Base-by-base conservation (phyloP, 2,329 filamentous ascomycete species). In the Fusarium irregulare region DNA sequence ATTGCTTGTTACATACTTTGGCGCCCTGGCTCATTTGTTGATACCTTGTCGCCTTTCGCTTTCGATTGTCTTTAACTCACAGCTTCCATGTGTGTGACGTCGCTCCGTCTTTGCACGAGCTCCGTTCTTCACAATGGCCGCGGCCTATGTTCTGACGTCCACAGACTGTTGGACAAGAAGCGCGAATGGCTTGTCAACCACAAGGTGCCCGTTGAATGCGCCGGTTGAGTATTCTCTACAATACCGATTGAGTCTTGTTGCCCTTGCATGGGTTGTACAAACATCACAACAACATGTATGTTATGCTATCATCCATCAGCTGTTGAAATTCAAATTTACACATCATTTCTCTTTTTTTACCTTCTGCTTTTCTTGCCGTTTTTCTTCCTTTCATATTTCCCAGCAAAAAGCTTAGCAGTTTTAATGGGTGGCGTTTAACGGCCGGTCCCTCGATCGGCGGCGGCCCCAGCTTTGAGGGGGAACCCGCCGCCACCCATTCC, bases 51-150 rank as follows among this genome's bases (percentile, higher is more conserved):
- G 59, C 51, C 57, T 58, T 50, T 47, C 56, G 49, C 64, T 64
- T 56, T 49, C 57, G 51, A 44, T 58, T 41, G 32, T 51, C n/a
- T 50, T 41, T 51, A 60, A 57, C 64, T 60, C 71, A 64, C 73
- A 82, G 83, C 81, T 81, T 83, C 83, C 85, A 88, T 88, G 86
- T 82, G 82, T 85, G 78, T 82, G 79, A 81, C 78, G 79, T 75
- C 78, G 71, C 72, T 72, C 73, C 75, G 78, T 78, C 75, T 81
- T 74, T 75, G 76, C 73, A 83, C 78, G 78, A 84, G 81, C 78
- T 81, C 78, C 74, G 79, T 81, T 79, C 81, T 78, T 78, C 83
- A 86, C 75, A 78, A 88, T 88, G 86, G 86, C 86, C 79, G 79
- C 84, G 78, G 82, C 81, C 80, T 80, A 81, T 73, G 80, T 86